Evolutionary conservation across 352 stramenopile species (phyloP).

Genomic region (Phytophthora sojae): DNA sequence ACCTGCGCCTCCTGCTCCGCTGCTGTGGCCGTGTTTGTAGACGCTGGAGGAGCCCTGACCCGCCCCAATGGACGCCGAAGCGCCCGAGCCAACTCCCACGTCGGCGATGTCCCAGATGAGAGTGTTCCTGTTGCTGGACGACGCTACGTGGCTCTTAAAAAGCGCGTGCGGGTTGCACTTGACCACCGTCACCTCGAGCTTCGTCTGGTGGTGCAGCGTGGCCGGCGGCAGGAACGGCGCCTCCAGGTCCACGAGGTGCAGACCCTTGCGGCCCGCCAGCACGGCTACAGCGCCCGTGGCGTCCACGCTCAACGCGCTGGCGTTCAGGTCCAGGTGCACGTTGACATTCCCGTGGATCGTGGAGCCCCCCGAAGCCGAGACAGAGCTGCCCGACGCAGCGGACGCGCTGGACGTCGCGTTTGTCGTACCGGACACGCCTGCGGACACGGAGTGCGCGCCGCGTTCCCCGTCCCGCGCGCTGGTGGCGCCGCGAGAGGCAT

Average conservation of each 20-base stretch:
- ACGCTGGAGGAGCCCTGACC: slow-evolving; percentile 23
- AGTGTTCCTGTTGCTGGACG: slow-evolving; percentile 84
- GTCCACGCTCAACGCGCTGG: slow-evolving; percentile 76
- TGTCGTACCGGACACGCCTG: background rate
- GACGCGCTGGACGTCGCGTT: slow-evolving; percentile 23
- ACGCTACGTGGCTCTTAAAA: slow-evolving; percentile 75
- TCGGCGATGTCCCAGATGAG: slow-evolving; percentile 80
- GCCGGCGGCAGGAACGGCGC: slow-evolving; percentile 59
- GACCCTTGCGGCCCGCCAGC: slow-evolving; percentile 68
- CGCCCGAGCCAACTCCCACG: slow-evolving; percentile 18
- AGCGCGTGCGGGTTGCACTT: slow-evolving; percentile 79
- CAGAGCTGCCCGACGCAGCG: slow-evolving; percentile 11
- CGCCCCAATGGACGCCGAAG: slow-evolving; percentile 28
- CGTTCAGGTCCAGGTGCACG: slow-evolving; percentile 72
- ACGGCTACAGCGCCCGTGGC: slow-evolving; percentile 72
- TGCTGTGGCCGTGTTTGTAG: slow-evolving; percentile 34
- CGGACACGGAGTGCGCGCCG: background rate
- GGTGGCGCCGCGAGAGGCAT: slow-evolving; percentile 12
- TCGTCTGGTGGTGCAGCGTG: slow-evolving; percentile 83
- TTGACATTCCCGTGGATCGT: slow-evolving; percentile 64
- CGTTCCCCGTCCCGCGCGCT: slow-evolving; percentile 4
- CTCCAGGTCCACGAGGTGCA: slow-evolving; percentile 81
- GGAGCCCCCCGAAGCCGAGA: slow-evolving; percentile 22
- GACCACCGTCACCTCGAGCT: slow-evolving; percentile 81
- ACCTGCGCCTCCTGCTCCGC: slow-evolving; percentile 4